Base-by-base conservation (phyloP, 129 eudicot species). In the Flaveria brownii region DNA sequence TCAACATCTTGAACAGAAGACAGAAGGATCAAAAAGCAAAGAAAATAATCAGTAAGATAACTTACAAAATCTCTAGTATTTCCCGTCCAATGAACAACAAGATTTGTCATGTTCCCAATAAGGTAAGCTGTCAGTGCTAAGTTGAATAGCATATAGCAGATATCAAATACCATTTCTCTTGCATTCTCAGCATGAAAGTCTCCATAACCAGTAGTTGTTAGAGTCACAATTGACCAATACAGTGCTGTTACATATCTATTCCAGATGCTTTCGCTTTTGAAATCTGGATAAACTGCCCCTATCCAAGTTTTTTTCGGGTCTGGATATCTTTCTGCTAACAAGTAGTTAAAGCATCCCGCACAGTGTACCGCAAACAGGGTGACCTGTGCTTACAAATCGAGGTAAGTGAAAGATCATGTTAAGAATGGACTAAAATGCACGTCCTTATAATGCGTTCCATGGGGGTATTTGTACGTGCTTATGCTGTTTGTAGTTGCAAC, bases 61-160 rank as follows among this genome's bases (percentile, higher is more conserved):
- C 96, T 25, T 91, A 95, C 99, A 59, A 91, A 95, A 55, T 83
- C 84, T 84, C 91, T 80, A 70, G 99, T 95, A 81, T 95, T 85
- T 72, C 96, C 88, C 52, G 97, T 91, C 95, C 97, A 85, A 62
- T 95, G 92, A 65, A 94, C 99, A 3, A 89, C 97, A 15, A 94
- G 96, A 79, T 94, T 91, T 6, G 99, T 94, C 99, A 94, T 94
- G 85, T 94, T 94, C 17, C 99, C 99, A 46, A 94, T 94, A 74
- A 94, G 84, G 89, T 94, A 94, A 2, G 99, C 85, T 16, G 99
- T 94, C 62, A 94, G 77, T 59, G 96, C 97, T 68, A 91, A 74
- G 83, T 94, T 91, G 84, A 95, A 95, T 25, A 95, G 80, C 97
- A 91, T 89, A 77, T 89, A 94, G 71, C 82, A 84, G 70, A 91